Evolutionary conservation across 2,329 filamentous ascomycete species (phyloP), one percentile per base, ranked within the genome.

Genomic region (Cercospora zeae-maydis): DNA sequence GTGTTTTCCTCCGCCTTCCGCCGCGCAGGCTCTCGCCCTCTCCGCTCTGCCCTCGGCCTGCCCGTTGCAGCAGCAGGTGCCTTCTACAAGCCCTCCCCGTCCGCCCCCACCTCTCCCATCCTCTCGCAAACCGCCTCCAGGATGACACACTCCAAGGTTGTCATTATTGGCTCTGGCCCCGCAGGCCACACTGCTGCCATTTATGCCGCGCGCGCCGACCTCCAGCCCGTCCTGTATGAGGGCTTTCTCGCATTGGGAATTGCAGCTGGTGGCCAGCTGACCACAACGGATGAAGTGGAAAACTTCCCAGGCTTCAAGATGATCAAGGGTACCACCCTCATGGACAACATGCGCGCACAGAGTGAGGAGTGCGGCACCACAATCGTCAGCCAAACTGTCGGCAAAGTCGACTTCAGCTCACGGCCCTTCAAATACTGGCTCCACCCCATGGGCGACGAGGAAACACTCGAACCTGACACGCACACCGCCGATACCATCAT

Each of bases 231-330:
- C 67, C 84, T 99, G 70, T 99, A 98, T 77, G 95, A 99, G 81
- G 95, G 95, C 71, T 96, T 99, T 85, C 88, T 99, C 77, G 95
- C 95, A 72, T 95, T 97, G 75, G 95, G 93, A 74, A 96, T 96
- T 73, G 95, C 95, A 6, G 92, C 95, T 49, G 95, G 95, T 71
- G 95, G 95, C 62, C 95, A 99, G 83, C 84, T 99, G 71, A 99
- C 96, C 60, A 99, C 96, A 27, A 99, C 95, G 60, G 98, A 96
- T 73, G 96, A 99, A 71, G 88, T 99, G 64, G 95, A 99, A 83
- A 99, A 99, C 85, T 99, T 89, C 80, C 95, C 95, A 27, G 95
- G 95, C 53, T 99, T 98, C 81, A 90, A 91, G 73, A 86, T 91
- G 72, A 92, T 99, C 76, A 90, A 92, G 79, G 95, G 95, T 69